These are phyloP conservation scores for Capsicum pubescens DNA, from an alignment of 257 asterid genomes.

Conservation along the genomic window DNA sequence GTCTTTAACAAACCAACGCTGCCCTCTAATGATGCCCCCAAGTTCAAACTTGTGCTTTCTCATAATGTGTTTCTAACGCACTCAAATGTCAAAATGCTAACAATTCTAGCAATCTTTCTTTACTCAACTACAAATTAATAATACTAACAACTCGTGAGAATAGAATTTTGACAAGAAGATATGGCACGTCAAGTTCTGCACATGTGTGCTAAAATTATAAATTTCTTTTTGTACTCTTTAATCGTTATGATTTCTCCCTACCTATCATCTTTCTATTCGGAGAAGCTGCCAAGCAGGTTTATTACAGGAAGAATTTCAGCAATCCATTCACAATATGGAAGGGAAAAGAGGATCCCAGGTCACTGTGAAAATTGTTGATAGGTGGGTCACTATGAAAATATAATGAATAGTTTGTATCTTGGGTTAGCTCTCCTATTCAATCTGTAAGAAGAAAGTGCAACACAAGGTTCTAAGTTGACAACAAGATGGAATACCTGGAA, in stretches of 20 bases:
- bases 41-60: slow-evolving; percentile 11
- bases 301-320: background rate
- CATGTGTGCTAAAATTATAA: background rate
- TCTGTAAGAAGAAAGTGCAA: background rate
- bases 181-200: background rate
- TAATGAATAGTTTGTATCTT: background rate
- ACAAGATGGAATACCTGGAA: slow-evolving; percentile 65
- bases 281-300: background rate
- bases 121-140: slow-evolving; percentile 12
- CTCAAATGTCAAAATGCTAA: background rate
- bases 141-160: background rate
- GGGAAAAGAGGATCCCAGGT: background rate
- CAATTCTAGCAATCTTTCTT: background rate
- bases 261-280: background rate
- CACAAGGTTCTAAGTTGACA: background rate
- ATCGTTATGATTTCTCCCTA: background rate
- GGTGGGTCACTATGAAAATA: background rate
- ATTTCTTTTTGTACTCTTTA: background rate
- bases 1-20: background rate
- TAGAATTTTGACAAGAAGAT: background rate
- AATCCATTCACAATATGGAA: slow-evolving; percentile 16
- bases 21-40: background rate
- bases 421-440: slow-evolving; percentile 9
- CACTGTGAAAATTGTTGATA: background rate
- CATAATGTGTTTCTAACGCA: background rate